A percentile compares a stretch with the other conserved stretches of the same genome.
These are phyloP conservation scores for Saccharomycopsis fermentans DNA, from an alignment of 805 yeast genomes.

Conservation along the genomic window DNA sequence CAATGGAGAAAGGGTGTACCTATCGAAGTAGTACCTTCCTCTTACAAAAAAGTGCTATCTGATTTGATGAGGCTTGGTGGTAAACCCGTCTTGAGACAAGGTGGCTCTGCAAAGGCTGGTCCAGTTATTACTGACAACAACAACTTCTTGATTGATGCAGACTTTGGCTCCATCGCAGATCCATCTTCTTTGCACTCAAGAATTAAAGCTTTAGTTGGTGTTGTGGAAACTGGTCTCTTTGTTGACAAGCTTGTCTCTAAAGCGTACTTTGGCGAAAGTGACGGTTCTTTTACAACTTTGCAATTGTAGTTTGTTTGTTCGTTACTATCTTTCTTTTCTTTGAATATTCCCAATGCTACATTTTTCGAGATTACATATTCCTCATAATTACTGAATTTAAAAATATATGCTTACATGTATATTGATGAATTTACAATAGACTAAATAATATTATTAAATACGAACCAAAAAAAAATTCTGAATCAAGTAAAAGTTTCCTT, in stretches of 20 bases:
- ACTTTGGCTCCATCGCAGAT: slow-evolving; percentile 64
- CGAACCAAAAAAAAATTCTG: neutral
- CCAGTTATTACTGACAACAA: slow-evolving; percentile 95
- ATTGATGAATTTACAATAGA: neutral
- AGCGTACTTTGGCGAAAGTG: slow-evolving; percentile 83
- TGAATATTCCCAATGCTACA: no score
- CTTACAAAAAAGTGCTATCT: slow-evolving; percentile 64
- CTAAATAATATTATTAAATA: neutral
- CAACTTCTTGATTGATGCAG: slow-evolving; percentile 86
- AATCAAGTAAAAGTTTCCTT: neutral
- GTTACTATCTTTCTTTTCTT: no score
- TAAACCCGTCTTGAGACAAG: slow-evolving; percentile 61
- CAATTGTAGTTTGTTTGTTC: neutral
- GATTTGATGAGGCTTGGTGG: slow-evolving; percentile 57
- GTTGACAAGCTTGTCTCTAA: slow-evolving; percentile 55
- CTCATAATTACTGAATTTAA: neutral
- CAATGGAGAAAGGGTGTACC: slow-evolving; percentile 90
- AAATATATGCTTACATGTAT: neutral
- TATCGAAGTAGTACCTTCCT: slow-evolving; percentile 85
- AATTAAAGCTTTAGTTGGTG: slow-evolving; percentile 77
- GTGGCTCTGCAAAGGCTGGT: slow-evolving; percentile 90
- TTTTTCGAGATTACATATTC: no score
- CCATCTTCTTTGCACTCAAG: slow-evolving; percentile 46
- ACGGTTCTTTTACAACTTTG: slow-evolving; percentile 44
- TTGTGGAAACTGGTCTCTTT: slow-evolving; percentile 93